Conservation (phyloP, 2,329 filamentous ascomycete species). For the Talaromyces piceae region DNA sequence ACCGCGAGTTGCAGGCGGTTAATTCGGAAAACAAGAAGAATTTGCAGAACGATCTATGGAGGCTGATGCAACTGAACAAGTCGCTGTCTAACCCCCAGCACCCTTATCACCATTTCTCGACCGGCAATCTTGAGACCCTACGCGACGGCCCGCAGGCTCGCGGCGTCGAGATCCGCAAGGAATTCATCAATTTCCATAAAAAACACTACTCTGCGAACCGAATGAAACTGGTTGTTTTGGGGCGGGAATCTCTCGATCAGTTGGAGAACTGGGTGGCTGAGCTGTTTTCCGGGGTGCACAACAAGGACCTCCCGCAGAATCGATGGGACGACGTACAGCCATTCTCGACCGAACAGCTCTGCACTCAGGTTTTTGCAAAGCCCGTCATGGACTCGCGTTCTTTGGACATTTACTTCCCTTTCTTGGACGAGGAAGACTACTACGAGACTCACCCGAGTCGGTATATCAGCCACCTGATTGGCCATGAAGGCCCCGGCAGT, state of each 20-base stretch:
- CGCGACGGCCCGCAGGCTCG: constrained; percentile 72
- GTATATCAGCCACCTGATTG: constrained; percentile 83
- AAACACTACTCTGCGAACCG: constrained; percentile 87
- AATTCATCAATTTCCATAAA: constrained; percentile 87
- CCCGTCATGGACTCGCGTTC: constrained; percentile 83
- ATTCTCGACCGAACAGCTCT: constrained; percentile 53
- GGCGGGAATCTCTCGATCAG: constrained; percentile 71
- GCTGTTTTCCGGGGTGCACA: constrained; percentile 70
- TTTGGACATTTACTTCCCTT: constrained; percentile 74
- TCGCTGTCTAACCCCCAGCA: constrained; percentile 80
- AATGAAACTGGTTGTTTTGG: constrained; percentile 86
- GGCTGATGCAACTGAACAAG: constrained; percentile 80
- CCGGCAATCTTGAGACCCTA: constrained; percentile 77
- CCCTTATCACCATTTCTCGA: constrained; percentile 86
- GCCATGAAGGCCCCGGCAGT: constrained; percentile 87
- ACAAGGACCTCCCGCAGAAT: constrained; percentile 67
- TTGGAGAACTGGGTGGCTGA: constrained; percentile 78
- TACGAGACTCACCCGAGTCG: constrained; percentile 75
- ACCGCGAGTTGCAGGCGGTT: constrained; percentile 79
- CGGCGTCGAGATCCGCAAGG: constrained; percentile 77
- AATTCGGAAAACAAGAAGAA: constrained; percentile 99
- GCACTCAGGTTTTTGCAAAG: constrained; percentile 74
- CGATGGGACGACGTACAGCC: constrained; percentile 59
- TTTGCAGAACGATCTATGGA: constrained; percentile 81
- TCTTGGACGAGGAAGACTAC: constrained; percentile 72